A percentile compares a stretch with the other conserved stretches of the same genome.
Evolutionary conservation across 306 rosid species (phyloP).

Genomic region (Ormosia emarginata): DNA sequence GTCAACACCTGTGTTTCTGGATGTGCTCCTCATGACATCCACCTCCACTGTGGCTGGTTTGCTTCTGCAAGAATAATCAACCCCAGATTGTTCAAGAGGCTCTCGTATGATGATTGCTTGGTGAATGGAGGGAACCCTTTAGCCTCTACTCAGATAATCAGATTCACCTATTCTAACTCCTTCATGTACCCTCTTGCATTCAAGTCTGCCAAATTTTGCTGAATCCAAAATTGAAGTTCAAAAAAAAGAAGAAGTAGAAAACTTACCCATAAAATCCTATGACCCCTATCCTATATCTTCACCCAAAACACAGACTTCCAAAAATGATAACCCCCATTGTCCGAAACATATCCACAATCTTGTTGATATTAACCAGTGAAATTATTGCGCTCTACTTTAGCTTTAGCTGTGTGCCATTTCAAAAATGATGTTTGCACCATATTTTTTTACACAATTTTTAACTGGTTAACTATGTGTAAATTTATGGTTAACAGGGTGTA

Average conservation of each 20-base stretch:
- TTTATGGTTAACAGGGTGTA: not conserved
- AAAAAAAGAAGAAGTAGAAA: not conserved
- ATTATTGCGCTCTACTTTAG: not conserved
- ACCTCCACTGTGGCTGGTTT: constrained; percentile 76
- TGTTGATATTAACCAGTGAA: constrained; percentile 14
- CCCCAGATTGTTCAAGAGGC: constrained; percentile 58
- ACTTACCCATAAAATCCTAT: not conserved
- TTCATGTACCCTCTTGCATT: constrained; percentile 58
- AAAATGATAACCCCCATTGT: not conserved
- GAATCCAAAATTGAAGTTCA: constrained; percentile 3
- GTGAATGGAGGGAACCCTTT: constrained; percentile 60
- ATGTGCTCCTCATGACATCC: constrained; percentile 56
- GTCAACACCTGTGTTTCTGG: constrained; percentile 61
- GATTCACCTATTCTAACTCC: constrained; percentile 65
- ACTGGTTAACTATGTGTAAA: not conserved
- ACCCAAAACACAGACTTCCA: constrained; percentile 21
- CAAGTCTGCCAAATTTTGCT: constrained; percentile 60
- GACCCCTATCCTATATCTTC: not conserved
- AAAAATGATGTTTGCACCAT: not conserved
- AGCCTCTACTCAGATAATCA: constrained; percentile 38
- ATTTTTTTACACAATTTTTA: no score
- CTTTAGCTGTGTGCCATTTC: not conserved
- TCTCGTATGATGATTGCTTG: constrained; percentile 63
- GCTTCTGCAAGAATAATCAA: constrained; percentile 60
- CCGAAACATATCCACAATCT: not conserved